Evolutionary conservation across 148 eudicot species (phyloP).

Genomic region (Rhododendron kiyosumense): DNA sequence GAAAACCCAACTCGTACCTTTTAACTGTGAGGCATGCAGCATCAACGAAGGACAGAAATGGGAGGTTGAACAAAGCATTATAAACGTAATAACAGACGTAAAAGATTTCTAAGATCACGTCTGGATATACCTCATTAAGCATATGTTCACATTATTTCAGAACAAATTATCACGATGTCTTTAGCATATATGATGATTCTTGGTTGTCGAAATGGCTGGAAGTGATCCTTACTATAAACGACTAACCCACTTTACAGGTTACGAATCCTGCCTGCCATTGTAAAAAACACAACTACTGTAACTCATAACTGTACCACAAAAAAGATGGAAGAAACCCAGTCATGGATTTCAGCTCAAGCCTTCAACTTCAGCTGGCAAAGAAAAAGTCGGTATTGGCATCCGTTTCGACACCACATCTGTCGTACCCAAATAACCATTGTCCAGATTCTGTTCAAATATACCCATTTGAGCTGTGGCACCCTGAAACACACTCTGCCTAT

Average conservation of each 20-base stretch:
- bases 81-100: background rate
- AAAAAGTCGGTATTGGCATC: constrained; percentile 30
- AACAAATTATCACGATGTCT: background rate
- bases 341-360: constrained; percentile 35
- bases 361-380: constrained; percentile 43
- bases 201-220: background rate
- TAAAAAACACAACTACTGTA: background rate
- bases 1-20: background rate
- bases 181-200: background rate
- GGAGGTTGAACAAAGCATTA: background rate
- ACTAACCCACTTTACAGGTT: background rate
- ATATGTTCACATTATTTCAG: background rate
- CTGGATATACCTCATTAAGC: background rate
- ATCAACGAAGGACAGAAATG: background rate
- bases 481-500: constrained; percentile 13
- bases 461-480: constrained; percentile 17
- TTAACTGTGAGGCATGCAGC: background rate
- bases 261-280: background rate
- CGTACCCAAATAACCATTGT: constrained; percentile 22
- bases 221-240: background rate
- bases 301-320: background rate
- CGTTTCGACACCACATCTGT: constrained; percentile 30
- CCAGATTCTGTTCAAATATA: constrained; percentile 18
- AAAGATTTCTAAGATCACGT: background rate
- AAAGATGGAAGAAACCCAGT: background rate